Evolutionary conservation across 139 green algal genomes (phyloP), one percentile per base, ranked within the genome.

Genomic region (Tetradesmus obliquus): DNA sequence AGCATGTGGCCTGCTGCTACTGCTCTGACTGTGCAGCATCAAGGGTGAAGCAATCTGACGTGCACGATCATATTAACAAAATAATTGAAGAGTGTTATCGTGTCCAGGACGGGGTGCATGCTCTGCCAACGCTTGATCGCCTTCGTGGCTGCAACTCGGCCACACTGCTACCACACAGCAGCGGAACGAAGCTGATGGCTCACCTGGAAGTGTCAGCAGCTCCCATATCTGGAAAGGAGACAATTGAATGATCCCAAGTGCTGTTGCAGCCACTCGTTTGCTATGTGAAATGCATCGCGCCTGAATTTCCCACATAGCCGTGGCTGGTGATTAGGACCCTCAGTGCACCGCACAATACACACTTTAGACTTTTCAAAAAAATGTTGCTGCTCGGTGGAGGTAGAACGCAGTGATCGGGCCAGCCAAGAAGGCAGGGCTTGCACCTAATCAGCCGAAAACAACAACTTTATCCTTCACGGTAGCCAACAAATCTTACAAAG

Each of bases 201-300:
- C 5, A 89, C 85, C 85, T 82, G 85, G 85, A 8, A 89, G 20
- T 15, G 85, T 82, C 66, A 89, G 24, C 45, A 89, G 54, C 22
- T 82, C 66, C 85, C 85, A 89, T 22, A 89, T 15, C 13, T 89
- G 62, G 7, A 7, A 53, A 13, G 85, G 85, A 9, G 66, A 24
- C 4, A 89, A n/a, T 4, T 88, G 54, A 3, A 88, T 79, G 57
- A 57, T 17, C 53, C 57, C 84, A 13, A 88, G 58, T 55, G 84
- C 84, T 32, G 84, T 88, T 17, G 57, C 55, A 55, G 57, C 32
- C 57, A 88, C 84, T 19, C 84, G 62, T 55, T 79, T 88, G 22
- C 84, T 60, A 22, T 32, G 54, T 55, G 62, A 76, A 3, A 76
- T 17, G 66, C 66, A 76, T 5, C 66, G 66, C 66, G 66, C 66